Evolutionary conservation across 345 rosid species (phyloP), one percentile per base, ranked within the genome.

Genomic region (Turritis glabra): DNA sequence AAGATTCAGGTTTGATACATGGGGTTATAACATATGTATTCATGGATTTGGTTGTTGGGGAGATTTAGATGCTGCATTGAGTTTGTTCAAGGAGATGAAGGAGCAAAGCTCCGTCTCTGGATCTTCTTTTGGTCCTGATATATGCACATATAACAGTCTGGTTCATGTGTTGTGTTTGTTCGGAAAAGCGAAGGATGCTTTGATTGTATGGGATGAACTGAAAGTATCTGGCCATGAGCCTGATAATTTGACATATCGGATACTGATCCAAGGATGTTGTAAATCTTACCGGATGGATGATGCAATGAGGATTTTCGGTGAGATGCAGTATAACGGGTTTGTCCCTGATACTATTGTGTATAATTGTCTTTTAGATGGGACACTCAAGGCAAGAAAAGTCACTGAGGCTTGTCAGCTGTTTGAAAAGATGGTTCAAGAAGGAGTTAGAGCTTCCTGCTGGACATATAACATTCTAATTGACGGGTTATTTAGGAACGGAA

Each of bases 41-140:
- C 88, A 88, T 54, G 95, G 90, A 1, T 87, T 90, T 74, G 99
- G 99, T 26, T 83, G 87, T 51, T 92, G 92, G 96, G 97, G 88
- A 38, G 97, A 95, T 76, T 71, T 88, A 67, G 80, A 64, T 27
- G 38, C 84, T 68, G 85, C 91, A 29, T 82, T 95, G 79, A 82
- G 73, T 51, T 84, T 95, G 64, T 95, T 86, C 58, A 87, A 85
- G 58, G 96, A 91, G 83, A 87, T 91, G 99, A 92, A 89, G 56
- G 85, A 77, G 54, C 82, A 79, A 65, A 79, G 81, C 70, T 81
- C 22, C 21, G 73, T 55, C 47, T 74, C 69, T 7, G 85, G 84
- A 35, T 65, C 67, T 67, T 82, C 72, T 0, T 26, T 67, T 15
- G 85, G 85, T 69, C 93, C 98, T 51, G 96, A 90, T 77, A 79